Evolutionary conservation across 768 basidiomycete species (phyloP).

Genomic region (Scleroderma citrinum): DNA sequence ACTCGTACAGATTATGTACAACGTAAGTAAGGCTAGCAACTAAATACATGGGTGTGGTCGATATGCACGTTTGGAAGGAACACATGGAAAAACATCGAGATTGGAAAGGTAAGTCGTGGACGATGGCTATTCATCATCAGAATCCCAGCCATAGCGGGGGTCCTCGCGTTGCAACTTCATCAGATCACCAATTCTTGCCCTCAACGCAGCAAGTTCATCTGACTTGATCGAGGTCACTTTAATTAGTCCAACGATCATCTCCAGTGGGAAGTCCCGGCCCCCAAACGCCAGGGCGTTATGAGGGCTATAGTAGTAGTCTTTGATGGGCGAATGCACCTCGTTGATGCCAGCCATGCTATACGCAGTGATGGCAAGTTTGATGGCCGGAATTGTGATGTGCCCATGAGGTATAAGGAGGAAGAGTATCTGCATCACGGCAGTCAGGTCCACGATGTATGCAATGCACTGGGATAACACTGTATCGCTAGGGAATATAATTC

Average conservation of each 20-base stretch:
- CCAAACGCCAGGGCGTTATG: background rate
- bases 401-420: constrained; percentile 10
- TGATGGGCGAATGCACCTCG: constrained; percentile 1
- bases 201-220: constrained; percentile 1
- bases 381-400: constrained; percentile 1
- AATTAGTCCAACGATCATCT: constrained; percentile 2
- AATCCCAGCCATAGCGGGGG: background rate
- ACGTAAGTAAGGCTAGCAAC: background rate
- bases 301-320: background rate
- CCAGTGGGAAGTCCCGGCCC: constrained; percentile 1
- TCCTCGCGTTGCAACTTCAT: constrained; percentile 1
- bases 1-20: background rate
- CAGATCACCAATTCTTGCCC: background rate
- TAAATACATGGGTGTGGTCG: no score
- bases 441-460: constrained; percentile 23
- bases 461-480: constrained; percentile 12
- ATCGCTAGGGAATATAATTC: background rate
- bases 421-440: constrained; percentile 18
- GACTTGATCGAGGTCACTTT: constrained; percentile 2
- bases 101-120: background rate
- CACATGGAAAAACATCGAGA: background rate
- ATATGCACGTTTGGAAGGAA: background rate
- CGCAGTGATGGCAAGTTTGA: constrained; percentile 2
- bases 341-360: constrained; percentile 1
- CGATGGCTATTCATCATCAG: background rate